phyloP scores from a whole-genome alignment of 2,329 filamentous ascomycete genomes.

The Didymella lethalis region DNA sequence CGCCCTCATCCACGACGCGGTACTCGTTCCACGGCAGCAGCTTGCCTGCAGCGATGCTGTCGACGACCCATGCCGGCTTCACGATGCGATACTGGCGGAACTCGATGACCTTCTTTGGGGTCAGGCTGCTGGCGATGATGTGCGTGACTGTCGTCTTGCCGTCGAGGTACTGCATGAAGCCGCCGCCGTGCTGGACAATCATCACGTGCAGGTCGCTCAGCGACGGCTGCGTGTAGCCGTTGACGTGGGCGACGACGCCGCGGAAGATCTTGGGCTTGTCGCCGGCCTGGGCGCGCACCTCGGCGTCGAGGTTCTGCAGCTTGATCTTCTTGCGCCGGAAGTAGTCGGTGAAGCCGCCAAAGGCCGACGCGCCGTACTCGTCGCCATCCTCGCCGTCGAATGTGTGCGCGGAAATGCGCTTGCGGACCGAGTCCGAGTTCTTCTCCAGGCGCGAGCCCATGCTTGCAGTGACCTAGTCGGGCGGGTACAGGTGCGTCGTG shows the following conservation, averaged over 20 bases:
- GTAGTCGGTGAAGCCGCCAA: constrained; percentile 90
- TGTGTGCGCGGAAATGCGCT: constrained; percentile 71
- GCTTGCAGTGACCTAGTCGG: constrained; percentile 18
- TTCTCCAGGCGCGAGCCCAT: constrained; percentile 71
- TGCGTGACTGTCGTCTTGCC: constrained; percentile 95
- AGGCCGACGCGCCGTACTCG: constrained; percentile 86
- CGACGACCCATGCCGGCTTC: constrained; percentile 92
- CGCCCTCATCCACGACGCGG: constrained; percentile 83
- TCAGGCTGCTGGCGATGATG: constrained; percentile 88
- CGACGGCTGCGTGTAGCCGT: constrained; percentile 94
- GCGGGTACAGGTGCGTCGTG: constrained; percentile 32
- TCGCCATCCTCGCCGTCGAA: constrained; percentile 87
- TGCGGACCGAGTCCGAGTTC: constrained; percentile 67
- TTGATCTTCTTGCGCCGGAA: constrained; percentile 97
- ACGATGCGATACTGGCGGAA: constrained; percentile 89
- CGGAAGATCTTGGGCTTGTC: constrained; percentile 87
- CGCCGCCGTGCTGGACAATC: constrained; percentile 91
- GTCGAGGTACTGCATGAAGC: constrained; percentile 93
- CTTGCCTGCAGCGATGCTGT: constrained; percentile 82
- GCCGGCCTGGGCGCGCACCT: constrained; percentile 72
- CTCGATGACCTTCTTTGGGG: constrained; percentile 91
- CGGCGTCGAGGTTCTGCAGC: constrained; percentile 89
- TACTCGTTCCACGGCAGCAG: constrained; percentile 88
- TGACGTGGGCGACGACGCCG: constrained; percentile 88
- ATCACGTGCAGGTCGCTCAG: constrained; percentile 86